phyloP scores from a whole-genome alignment of 768 basidiomycete species.

The Coprinopsis cinerea region DNA sequence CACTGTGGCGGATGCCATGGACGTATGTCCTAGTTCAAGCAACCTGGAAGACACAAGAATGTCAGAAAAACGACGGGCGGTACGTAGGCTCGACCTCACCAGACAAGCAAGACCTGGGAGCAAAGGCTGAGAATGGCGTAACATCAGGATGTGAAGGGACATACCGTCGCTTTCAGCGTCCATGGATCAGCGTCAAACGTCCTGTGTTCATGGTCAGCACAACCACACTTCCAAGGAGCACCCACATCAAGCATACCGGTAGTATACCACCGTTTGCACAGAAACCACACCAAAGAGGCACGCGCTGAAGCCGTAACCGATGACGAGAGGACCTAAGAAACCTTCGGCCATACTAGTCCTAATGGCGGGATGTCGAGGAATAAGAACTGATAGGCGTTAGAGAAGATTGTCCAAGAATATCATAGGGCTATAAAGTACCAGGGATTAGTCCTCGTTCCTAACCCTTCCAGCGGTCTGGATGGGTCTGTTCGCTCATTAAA shows the following conservation, averaged over 20 bases:
- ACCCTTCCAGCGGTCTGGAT: background rate
- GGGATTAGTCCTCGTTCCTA: background rate
- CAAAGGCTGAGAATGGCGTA: background rate
- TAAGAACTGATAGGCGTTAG: background rate
- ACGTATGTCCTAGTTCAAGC: conserved; percentile 9
- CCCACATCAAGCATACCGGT: background rate
- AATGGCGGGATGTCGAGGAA: background rate
- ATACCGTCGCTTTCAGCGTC: conserved; percentile 7
- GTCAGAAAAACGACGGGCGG: background rate
- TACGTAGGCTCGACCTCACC: conserved; percentile 2
- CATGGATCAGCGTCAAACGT: background rate
- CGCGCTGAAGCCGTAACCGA: conserved; percentile 4
- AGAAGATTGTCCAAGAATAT: background rate
- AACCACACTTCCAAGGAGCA: background rate
- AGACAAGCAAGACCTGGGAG: conserved; percentile 9
- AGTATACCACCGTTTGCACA: conserved; percentile 8
- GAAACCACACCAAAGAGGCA: conserved; percentile 8
- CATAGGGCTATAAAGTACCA: background rate
- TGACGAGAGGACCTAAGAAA: conserved; percentile 8
- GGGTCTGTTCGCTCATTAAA: background rate
- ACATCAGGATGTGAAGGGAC: background rate
- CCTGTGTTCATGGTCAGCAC: background rate
- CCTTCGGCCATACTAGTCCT: background rate
- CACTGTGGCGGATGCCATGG: background rate
- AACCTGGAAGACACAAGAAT: conserved; percentile 3